Evolutionary conservation across 108 stramenopile genomes (phyloP), one percentile per base, ranked within the genome.

Genomic region (Cyclotella choctawhatcheeana): DNA sequence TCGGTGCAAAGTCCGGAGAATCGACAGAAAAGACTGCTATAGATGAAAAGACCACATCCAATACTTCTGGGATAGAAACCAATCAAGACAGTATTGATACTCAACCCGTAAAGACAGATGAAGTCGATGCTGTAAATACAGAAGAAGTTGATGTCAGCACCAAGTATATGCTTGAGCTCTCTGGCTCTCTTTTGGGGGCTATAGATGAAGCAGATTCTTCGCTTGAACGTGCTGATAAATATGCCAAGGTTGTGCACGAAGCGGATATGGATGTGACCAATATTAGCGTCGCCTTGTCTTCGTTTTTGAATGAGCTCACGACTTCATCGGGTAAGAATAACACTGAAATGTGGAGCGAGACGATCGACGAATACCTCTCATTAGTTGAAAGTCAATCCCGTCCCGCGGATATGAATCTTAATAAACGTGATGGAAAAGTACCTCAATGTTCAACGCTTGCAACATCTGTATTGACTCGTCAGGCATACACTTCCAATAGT

Each of bases 401-500:
- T 52, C 45, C 66, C 26, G 43, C 17, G 10, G 54, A 56, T 40
- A 30, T 58, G 32, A 62, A 17, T 63, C 52, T 72, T 17, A 66
- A 47, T 32, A 73, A 54, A 37, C 47, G 53, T 18, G 45, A 33
- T 8, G 48, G 20, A 32, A 67, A 37, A 26, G 16, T 13, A 37
- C 60, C 67, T 40, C 53, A 79, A 45, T 59, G 59, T 30, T 32
- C 66, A 5, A 33, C 78, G 24, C 60, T 55, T 30, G 71, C 71
- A 7, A 58, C 68, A 56, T 54, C 78, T 40, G 45, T 79, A 22
- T 45, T 61, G 31, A 50, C 71, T 22, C 59, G 44, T 4, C 78
- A 79, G 47, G 64, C 78, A n/a, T 79, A 79, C 44, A 20, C 73
- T 54, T 66, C 78, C 44, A 79, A 79, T 61, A 34, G 78, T 14